phyloP scores from a whole-genome alignment of 306 rosid species.

The Vigna angularis region DNA sequence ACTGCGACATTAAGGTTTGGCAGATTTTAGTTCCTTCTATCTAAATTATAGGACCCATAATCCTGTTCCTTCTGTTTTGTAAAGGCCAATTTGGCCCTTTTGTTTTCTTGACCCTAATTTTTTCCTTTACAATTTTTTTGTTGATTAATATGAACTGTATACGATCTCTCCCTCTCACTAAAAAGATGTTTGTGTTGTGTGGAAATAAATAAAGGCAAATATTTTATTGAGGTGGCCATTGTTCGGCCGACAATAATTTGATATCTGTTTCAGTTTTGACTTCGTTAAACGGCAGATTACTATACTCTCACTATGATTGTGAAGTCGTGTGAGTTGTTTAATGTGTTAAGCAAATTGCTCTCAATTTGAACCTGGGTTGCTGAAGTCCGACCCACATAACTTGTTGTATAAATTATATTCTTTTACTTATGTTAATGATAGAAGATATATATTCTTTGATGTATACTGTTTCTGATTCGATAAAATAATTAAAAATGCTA shows the following conservation, averaged over 20 bases:
- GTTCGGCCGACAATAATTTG: background rate
- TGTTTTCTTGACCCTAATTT: background rate
- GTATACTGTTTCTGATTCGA: no score
- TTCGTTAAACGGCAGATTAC: background rate
- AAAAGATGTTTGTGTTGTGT: background rate
- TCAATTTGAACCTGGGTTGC: background rate
- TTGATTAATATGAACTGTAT: background rate
- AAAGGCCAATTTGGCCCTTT: background rate
- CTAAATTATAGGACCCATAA: conserved; percentile 21
- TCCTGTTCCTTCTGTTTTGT: background rate
- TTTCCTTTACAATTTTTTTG: background rate
- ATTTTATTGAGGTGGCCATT: background rate
- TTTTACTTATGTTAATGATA: background rate
- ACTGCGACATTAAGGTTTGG: conserved; percentile 83
- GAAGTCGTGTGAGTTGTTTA: background rate
- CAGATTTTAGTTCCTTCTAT: conserved; percentile 58
- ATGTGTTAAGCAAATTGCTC: background rate
- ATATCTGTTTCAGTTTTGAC: background rate
- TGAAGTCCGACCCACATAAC: no score
- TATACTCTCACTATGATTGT: background rate
- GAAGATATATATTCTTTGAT: background rate
- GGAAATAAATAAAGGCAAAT: background rate
- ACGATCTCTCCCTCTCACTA: background rate
- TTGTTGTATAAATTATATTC: background rate
- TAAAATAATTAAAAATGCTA: no score